phyloP scores from a whole-genome alignment of 495 filamentous ascomycete genomes.

The Cercophora samala region DNA sequence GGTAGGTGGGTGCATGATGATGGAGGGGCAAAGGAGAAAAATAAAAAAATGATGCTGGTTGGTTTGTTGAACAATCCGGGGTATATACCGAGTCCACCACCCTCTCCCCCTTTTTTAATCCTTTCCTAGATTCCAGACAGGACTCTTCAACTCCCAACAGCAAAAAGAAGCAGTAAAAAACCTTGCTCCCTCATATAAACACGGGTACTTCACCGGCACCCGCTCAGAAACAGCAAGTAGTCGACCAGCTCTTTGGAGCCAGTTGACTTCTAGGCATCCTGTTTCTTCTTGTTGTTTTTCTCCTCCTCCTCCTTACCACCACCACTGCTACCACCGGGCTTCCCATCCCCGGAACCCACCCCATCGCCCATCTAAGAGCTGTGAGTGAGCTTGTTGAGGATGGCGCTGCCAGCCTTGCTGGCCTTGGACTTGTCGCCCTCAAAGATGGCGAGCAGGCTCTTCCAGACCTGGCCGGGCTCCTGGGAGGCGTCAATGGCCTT shows the following conservation, averaged over 20 bases:
- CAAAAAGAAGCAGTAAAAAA: background rate
- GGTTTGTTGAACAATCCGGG: conserved; percentile 6
- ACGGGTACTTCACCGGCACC: conserved; percentile 8
- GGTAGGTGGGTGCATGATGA: background rate
- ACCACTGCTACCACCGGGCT: background rate
- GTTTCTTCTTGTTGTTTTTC: background rate
- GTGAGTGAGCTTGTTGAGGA: conserved; percentile 49
- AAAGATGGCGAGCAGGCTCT: conserved; percentile 83
- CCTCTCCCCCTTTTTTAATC: background rate
- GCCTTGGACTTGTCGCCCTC: conserved; percentile 53
- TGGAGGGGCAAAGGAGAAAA: background rate
- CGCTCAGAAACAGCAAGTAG: conserved; percentile 24
- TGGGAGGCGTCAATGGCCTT: conserved; percentile 93
- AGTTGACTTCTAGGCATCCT: conserved; percentile 5
- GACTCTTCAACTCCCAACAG: background rate
- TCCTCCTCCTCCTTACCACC: conserved; percentile 7
- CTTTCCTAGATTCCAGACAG: background rate
- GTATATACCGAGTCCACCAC: conserved; percentile 2
- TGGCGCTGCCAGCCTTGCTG: conserved; percentile 36
- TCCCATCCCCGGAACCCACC: background rate
- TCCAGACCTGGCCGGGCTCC: conserved; percentile 94
- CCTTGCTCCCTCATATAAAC: background rate
- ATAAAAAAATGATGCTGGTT: background rate
- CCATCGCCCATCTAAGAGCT: conserved; percentile 31
- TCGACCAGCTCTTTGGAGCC: conserved; percentile 15